Conservation (phyloP, 2,329 filamentous ascomycete genomes). For the Fusarium oxysporum region DNA sequence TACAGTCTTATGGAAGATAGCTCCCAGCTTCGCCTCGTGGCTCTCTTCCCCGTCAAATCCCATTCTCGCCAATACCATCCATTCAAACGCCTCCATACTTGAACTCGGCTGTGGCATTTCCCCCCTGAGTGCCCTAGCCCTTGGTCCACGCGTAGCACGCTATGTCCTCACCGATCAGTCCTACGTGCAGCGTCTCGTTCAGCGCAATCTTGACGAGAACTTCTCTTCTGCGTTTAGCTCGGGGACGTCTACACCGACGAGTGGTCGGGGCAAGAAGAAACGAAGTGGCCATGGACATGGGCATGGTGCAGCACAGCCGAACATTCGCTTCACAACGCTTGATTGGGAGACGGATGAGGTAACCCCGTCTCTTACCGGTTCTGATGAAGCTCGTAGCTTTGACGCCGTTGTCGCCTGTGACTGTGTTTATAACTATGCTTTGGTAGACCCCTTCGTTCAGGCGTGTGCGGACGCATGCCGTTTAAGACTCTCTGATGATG, state of each 20-base stretch:
- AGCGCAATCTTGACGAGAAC: conserved; percentile 79
- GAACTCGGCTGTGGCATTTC: conserved; percentile 93
- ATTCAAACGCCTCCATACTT: conserved; percentile 70
- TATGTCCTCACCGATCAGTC: conserved; percentile 90
- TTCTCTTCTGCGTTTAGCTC: conserved; percentile 24
- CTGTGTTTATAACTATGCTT: conserved; percentile 92
- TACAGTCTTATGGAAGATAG: conserved; percentile 90
- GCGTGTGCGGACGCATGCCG: conserved; percentile 81
- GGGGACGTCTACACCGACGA: conserved; percentile 17
- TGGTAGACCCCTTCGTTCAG: conserved; percentile 84
- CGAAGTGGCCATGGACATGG: conserved; percentile 18
- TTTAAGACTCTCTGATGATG: conserved; percentile 56
- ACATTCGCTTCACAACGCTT: conserved; percentile 69
- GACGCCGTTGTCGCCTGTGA: conserved; percentile 87
- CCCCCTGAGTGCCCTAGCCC: conserved; percentile 77
- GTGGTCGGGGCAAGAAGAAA: conserved; percentile 35
- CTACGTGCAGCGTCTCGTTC: conserved; percentile 83
- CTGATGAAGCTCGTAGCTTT: conserved; percentile 60
- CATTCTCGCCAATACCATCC: conserved; percentile 64
- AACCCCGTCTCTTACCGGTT: conserved; percentile 55
- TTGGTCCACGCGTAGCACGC: conserved; percentile 69
- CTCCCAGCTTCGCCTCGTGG: conserved; percentile 85
- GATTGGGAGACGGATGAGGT: conserved; percentile 85
- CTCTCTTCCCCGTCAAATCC: conserved; percentile 72
- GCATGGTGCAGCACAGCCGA: conserved; percentile 39